Conservation (phyloP, 148 eudicot genomes). For the Limonium bicolor region DNA sequence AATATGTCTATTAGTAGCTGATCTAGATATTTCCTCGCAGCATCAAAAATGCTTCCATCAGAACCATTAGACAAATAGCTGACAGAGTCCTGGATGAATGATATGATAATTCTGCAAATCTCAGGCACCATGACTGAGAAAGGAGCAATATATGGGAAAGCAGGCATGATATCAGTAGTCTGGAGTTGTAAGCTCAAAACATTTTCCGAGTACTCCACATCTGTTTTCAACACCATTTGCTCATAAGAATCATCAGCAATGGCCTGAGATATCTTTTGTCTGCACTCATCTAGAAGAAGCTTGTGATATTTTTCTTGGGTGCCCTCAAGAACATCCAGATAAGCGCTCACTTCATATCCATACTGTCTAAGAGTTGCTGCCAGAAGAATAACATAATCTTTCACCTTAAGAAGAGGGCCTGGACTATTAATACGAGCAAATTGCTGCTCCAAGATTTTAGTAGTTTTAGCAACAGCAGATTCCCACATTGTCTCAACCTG, state of each 20-base stretch:
- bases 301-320: slow-evolving; percentile 70
- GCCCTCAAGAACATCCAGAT: slow-evolving; percentile 46
- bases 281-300: slow-evolving; percentile 69
- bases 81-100: slow-evolving; percentile 79
- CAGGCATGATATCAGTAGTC: slow-evolving; percentile 79
- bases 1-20: slow-evolving; percentile 66
- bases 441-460: slow-evolving; percentile 52
- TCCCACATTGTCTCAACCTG: slow-evolving; percentile 97
- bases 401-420: slow-evolving; percentile 55
- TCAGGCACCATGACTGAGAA: slow-evolving; percentile 92
- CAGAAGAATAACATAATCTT: slow-evolving; percentile 84
- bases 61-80: slow-evolving; percentile 70
- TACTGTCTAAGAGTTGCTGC: slow-evolving; percentile 65
- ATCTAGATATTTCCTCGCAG: slow-evolving; percentile 64
- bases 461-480: slow-evolving; percentile 55
- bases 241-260: slow-evolving; percentile 46
- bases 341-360: slow-evolving; percentile 58
- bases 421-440: slow-evolving; percentile 50
- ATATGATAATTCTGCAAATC: slow-evolving; percentile 57
- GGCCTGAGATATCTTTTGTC: slow-evolving; percentile 46
- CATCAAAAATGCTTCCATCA: slow-evolving; percentile 49
- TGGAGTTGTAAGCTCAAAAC: slow-evolving; percentile 74
- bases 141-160: slow-evolving; percentile 86
- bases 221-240: slow-evolving; percentile 80
- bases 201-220: slow-evolving; percentile 63